Conservation (phyloP, 148 eudicot genomes). For the Persicaria tinctoria region DNA sequence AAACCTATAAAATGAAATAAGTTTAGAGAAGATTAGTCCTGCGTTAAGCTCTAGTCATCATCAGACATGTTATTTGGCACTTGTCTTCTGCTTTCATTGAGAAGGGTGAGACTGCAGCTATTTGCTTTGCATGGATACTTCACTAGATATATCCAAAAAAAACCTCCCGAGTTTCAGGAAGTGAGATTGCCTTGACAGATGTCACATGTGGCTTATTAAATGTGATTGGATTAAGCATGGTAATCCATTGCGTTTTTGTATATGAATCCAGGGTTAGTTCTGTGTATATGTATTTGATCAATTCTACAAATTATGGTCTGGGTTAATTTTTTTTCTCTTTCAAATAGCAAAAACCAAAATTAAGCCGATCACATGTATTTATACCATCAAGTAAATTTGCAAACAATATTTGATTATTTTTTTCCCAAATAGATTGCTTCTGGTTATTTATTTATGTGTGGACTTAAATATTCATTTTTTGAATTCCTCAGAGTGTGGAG, state of each 20-base stretch:
- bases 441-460: neutral
- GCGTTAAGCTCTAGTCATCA: conserved; percentile 4
- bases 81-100: neutral
- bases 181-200: conserved; percentile 4
- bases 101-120: neutral
- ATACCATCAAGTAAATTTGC: neutral
- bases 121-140: neutral
- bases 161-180: neutral
- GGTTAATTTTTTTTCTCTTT: neutral
- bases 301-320: neutral
- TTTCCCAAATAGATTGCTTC: neutral
- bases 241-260: neutral
- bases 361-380: neutral
- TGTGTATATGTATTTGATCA: neutral
- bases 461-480: neutral
- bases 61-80: neutral
- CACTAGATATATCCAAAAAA: neutral
- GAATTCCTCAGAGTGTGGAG: conserved; percentile 45
- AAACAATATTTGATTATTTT: neutral
- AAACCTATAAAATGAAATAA: too few species aligned
- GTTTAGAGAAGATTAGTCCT: neutral
- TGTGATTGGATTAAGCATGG: neutral
- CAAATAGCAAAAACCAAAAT: neutral
- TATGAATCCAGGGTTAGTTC: neutral
- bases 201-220: neutral